Conservation (phyloP, 805 yeast genomes). For the Myxozyma neotropica region DNA sequence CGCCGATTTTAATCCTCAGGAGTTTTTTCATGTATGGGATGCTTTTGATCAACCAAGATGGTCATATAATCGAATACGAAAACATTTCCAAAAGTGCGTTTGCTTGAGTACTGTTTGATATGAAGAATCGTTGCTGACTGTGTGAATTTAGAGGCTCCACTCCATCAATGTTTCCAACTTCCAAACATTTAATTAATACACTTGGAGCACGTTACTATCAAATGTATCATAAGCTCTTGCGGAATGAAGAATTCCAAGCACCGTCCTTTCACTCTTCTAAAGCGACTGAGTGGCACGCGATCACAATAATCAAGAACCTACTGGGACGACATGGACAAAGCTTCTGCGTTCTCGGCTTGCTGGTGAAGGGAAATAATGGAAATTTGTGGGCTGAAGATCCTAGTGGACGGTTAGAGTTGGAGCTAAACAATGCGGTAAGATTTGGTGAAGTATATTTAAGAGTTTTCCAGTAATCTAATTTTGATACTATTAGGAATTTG, state of each 20-base stretch:
- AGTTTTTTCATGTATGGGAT: constrained; percentile 67
- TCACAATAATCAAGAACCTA: constrained; percentile 79
- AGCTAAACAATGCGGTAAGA: constrained; percentile 50
- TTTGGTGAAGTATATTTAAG: too few relatives aligned
- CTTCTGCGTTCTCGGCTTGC: constrained; percentile 77
- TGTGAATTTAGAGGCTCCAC: constrained; percentile 12
- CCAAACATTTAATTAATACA: constrained; percentile 54
- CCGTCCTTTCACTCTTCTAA: constrained; percentile 46
- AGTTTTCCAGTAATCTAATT: not conserved
- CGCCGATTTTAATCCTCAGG: constrained; percentile 40
- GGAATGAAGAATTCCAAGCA: constrained; percentile 75
- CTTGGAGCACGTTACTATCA: constrained; percentile 50
- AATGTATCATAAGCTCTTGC: constrained; percentile 66
- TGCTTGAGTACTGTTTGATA: not conserved
- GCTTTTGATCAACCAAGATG: constrained; percentile 67
- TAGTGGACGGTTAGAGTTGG: constrained; percentile 71
- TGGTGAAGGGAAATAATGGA: constrained; percentile 65
- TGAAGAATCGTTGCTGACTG: not conserved
- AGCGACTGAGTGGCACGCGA: constrained; percentile 38
- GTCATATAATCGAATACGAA: constrained; percentile 61
- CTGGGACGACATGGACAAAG: constrained; percentile 79
- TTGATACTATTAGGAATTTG: constrained; percentile 48
- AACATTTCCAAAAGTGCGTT: constrained; percentile 31
- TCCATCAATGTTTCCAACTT: constrained; percentile 21
- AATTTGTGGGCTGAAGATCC: constrained; percentile 79